phyloP scores from a whole-genome alignment of 805 yeast species.

The Sugiyamaella marilandica region DNA sequence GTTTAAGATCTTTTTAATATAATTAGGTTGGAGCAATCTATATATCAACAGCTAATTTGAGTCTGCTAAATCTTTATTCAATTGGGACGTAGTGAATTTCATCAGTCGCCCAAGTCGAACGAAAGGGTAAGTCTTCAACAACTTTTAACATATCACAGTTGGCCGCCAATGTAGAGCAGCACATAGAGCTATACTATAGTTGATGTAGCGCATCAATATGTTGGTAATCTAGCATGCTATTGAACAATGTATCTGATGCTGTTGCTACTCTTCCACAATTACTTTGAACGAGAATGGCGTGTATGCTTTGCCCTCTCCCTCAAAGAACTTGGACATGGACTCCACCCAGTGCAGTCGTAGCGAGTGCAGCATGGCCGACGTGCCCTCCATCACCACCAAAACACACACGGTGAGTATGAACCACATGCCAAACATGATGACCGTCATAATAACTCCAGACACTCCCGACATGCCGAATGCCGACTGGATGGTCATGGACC shows the following conservation, averaged over 20 bases:
- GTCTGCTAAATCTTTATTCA: too few relatives aligned
- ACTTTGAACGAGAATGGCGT: slow-evolving; percentile 72
- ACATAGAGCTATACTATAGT: too few relatives aligned
- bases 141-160: too few relatives aligned
- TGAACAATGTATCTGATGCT: background rate
- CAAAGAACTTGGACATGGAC: slow-evolving; percentile 96
- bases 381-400: slow-evolving; percentile 95
- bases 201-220: too few relatives aligned
- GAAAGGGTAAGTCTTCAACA: too few relatives aligned
- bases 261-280: background rate
- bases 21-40: too few relatives aligned
- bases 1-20: too few relatives aligned
- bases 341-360: slow-evolving; percentile 99
- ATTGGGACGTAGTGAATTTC: too few relatives aligned
- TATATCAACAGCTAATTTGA: too few relatives aligned
- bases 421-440: slow-evolving; percentile 90
- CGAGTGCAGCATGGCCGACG: slow-evolving; percentile 98
- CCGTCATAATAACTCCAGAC: slow-evolving; percentile 67
- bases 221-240: too few relatives aligned
- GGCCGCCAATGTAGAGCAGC: too few relatives aligned
- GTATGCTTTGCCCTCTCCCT: slow-evolving; percentile 91
- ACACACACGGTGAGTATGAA: slow-evolving; percentile 85
- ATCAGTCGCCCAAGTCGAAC: too few relatives aligned
- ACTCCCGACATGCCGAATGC: slow-evolving; percentile 67
- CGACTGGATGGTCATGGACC: slow-evolving; percentile 89